Evolutionary conservation across 1,284 basidiomycete genomes (phyloP), one percentile per base, ranked within the genome.

Genomic region (Cryptococcus amylolentus): DNA sequence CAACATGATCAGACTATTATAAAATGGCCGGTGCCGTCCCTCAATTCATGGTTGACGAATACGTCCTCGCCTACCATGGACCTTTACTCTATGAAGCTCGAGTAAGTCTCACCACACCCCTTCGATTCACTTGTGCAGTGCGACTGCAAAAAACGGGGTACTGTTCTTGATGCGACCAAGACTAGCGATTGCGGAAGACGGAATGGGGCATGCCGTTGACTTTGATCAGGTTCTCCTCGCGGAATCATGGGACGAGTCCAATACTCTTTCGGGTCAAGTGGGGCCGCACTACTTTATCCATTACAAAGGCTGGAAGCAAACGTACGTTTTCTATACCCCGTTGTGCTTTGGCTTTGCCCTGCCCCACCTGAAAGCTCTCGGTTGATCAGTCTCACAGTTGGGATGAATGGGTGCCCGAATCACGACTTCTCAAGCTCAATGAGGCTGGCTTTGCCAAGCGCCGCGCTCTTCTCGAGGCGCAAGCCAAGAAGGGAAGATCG

Each of bases 301-400:
- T 77, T 99, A 99, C 82, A 94, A 96, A 75, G 96, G 96, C 5
- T 99, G 96, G 96, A 98, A 98, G 77, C 89, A 93, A 77, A 94
- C 90, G 87, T 94, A 73, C 76, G 91, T 10, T 8, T 10, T 6
- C 7, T 6, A 35, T 8, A 10, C 31, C 31, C 31, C 31, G 14
- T 43, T 44, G 38, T 37, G 31, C 12, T 52, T 23, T 23, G 26
- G 26, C 20, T 10, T 8, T 10, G 31, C 10, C 7, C 5, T 1
- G 31, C 5, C 31, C 31, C 31, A 35, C 54, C 54, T 54, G 26
- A 35, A 26, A 38, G 12, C 18, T 6, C 35, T 23, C 18, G n/a
- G 61, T 56, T 44, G 43, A 49, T 47, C 23, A 4, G 13, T 10
- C 3, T 18, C 39, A 28, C 66, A 95, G 91, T 60, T 98, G 95